Evolutionary conservation across 208 protist species (phyloP), one percentile per base, ranked within the genome.

Genomic region (Leptomonas seymouri): DNA sequence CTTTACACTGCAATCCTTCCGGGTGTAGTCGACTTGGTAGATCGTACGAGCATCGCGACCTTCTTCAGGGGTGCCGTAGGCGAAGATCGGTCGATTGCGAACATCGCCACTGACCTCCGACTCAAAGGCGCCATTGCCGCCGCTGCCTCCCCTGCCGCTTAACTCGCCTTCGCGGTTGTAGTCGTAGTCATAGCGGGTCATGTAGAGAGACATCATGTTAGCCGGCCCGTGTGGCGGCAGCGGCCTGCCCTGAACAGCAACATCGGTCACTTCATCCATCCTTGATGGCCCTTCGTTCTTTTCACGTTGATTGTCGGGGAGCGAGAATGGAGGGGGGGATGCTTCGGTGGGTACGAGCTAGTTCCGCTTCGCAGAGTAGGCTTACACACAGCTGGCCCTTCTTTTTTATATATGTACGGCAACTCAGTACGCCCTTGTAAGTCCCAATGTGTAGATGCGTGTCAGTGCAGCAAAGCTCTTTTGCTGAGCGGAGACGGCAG

Each of bases 151-250:
- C 50, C 57, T 48, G 15, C 30, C 49, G 39, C 1, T 14, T 28
- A 21, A 6, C 9, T 20, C 18, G n/a, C 74, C 65, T 25, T 90
- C 74, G 7, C 85, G 76, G 62, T 92, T 91, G 82, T 93, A 96
- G 77, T 93, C 87, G 77, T 96, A 93, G 75, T 96, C 90, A 65
- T 96, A 93, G 21, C 83, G 84, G 11, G 90, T 93, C 86, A 96
- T 92, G 83, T 80, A 93, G 16, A 81, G 62, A 49, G 89, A 76
- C 30, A 91, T 59, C 84, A 93, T 93, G 74, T 93, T 84, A n/a
- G 87, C 80, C 21, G 83, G 61, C 6, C 67, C 79, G 58, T 93
- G 90, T 9, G 82, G 86, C 9, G 84, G 74, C 45, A 93, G 55
- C 51, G 61, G 64, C 27, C 27, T 49, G 27, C 39, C 42, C 27